A percentile compares a stretch with the other conserved stretches of the same genome.
Conservation (phyloP, 805 yeast genomes). For the Scheffersomyces amazonensis region DNA sequence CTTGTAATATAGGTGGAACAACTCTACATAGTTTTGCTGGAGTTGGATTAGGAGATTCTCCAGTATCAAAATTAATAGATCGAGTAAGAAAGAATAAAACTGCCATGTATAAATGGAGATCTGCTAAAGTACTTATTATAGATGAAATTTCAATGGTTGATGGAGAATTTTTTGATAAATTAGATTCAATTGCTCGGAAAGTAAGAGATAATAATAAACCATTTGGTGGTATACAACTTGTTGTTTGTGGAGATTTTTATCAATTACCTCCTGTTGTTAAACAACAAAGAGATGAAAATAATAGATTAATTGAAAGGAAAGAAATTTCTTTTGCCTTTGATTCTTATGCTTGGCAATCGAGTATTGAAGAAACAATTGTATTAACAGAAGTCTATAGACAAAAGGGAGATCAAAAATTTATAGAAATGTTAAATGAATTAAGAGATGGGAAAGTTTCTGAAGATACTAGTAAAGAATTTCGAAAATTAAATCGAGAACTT, state of each 20-base stretch:
- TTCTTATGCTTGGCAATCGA: constrained; percentile 56
- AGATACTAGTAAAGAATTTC: constrained; percentile 49
- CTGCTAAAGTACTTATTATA: constrained; percentile 57
- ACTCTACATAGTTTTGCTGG: constrained; percentile 79
- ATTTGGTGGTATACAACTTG: constrained; percentile 78
- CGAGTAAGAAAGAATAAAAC: constrained; percentile 54
- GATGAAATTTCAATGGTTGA: constrained; percentile 85
- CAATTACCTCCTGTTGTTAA: constrained; percentile 74
- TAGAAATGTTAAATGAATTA: constrained; percentile 73
- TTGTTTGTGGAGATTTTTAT: constrained; percentile 78
- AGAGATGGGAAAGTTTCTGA: constrained; percentile 58
- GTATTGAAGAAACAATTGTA: constrained; percentile 56
- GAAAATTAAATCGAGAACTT: constrained; percentile 49
- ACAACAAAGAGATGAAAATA: constrained; percentile 22
- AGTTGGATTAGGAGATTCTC: constrained; percentile 67
- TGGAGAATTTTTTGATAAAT: constrained; percentile 61
- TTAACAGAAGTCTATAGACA: constrained; percentile 72
- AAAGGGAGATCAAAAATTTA: constrained; percentile 66
- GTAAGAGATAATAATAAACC: constrained; percentile 49
- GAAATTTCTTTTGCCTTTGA: constrained; percentile 60
- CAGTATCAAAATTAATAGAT: constrained; percentile 41
- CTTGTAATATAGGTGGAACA: constrained; percentile 76
- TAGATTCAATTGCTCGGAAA: constrained; percentile 56
- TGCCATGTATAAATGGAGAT: constrained; percentile 53
- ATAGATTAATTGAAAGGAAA: constrained; percentile 15